These are phyloP conservation scores for Herpomyces periplanetae DNA, from an alignment of 2,329 filamentous ascomycete genomes.

Conservation along the genomic window DNA sequence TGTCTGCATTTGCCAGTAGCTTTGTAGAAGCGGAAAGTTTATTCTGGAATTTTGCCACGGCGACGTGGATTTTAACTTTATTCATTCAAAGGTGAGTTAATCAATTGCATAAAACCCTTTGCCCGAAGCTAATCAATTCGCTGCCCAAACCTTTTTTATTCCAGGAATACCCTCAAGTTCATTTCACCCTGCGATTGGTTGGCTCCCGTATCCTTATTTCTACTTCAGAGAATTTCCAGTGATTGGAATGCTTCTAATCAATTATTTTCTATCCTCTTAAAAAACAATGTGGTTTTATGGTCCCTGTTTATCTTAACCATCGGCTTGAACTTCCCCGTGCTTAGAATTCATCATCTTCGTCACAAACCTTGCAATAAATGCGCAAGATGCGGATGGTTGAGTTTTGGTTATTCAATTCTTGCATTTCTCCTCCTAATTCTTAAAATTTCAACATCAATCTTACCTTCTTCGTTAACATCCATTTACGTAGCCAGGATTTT, in stretches of 20 bases:
- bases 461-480: slow-evolving; percentile 5
- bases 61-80: slow-evolving; percentile 22
- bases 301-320: no score
- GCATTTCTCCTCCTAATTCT: slow-evolving; percentile 1
- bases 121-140: neutral
- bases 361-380: no score
- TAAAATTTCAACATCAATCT: slow-evolving; percentile 4
- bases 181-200: no score
- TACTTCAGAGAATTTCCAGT: no score
- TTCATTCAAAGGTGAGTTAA: slow-evolving; percentile 9
- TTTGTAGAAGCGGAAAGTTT: slow-evolving; percentile 96
- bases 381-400: no score
- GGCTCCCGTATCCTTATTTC: no score
- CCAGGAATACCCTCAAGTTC: no score
- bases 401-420: no score
- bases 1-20: slow-evolving; percentile 92
- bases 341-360: no score
- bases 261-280: slow-evolving; percentile 11
- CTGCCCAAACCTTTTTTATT: neutral
- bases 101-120: neutral
- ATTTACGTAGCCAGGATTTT: no score
- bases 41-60: slow-evolving; percentile 77
- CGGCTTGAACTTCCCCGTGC: no score
- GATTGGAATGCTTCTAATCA: no score
- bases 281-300: slow-evolving; percentile 5